Evolutionary conservation across 257 asterid genomes (phyloP).

Genomic region (Gentiana macrophylla): DNA sequence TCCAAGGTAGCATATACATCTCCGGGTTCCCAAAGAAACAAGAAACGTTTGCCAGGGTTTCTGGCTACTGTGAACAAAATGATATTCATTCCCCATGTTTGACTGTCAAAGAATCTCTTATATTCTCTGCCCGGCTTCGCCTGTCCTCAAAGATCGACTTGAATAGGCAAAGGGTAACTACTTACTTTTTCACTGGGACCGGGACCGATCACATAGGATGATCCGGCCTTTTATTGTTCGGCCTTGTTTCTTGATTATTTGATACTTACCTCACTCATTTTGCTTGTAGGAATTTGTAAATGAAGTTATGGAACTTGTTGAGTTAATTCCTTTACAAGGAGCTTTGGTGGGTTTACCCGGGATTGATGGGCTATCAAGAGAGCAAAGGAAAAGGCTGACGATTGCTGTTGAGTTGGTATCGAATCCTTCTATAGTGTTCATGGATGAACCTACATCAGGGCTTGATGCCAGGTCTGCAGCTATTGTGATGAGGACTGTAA

Average conservation of each 20-base stretch:
- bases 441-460: slow-evolving; percentile 97
- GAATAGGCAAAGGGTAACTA: slow-evolving; percentile 61
- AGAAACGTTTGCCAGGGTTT: slow-evolving; percentile 91
- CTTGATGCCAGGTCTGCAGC: slow-evolving; percentile 96
- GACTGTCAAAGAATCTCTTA: slow-evolving; percentile 72
- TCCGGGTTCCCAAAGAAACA: slow-evolving; percentile 85
- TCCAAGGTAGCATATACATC: slow-evolving; percentile 63
- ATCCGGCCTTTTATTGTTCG: not conserved
- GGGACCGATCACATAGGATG: too few relatives aligned
- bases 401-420: slow-evolving; percentile 94
- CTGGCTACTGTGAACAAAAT: slow-evolving; percentile 94
- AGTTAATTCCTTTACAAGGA: slow-evolving; percentile 66
- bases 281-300: slow-evolving; percentile 70
- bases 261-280: not conserved
- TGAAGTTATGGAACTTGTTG: slow-evolving; percentile 93
- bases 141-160: slow-evolving; percentile 55
- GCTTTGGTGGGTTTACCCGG: slow-evolving; percentile 92
- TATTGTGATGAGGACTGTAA: slow-evolving; percentile 91
- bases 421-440: slow-evolving; percentile 80
- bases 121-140: slow-evolving; percentile 83
- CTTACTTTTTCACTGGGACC: not conserved
- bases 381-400: slow-evolving; percentile 86
- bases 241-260: not conserved
- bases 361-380: slow-evolving; percentile 83
- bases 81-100: slow-evolving; percentile 91